Evolutionary conservation across 768 basidiomycete species (phyloP).

Genomic region (Lactarius indigo): DNA sequence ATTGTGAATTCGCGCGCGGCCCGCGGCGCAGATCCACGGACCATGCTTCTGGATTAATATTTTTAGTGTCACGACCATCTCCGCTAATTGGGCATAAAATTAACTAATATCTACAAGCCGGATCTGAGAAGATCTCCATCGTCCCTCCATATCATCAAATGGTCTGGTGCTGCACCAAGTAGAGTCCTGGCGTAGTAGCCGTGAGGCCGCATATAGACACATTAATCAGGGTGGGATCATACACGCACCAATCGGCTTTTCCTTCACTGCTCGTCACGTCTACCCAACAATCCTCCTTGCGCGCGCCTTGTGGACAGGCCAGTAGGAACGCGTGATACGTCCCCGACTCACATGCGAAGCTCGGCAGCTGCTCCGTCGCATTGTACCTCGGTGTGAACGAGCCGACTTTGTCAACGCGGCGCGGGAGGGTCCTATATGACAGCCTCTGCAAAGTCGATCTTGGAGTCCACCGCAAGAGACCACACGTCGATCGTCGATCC

Average conservation of each 20-base stretch:
- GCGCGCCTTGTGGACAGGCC: not conserved
- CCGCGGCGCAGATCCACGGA: conserved; percentile 36
- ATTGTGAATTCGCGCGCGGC: conserved; percentile 38
- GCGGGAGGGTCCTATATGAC: not conserved
- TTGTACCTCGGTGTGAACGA: conserved; percentile 10
- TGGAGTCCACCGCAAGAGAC: not conserved
- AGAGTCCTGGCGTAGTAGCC: not conserved
- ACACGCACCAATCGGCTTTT: not conserved
- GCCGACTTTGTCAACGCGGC: conserved; percentile 1
- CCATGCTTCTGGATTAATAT: conserved; percentile 34
- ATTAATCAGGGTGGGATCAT: not conserved
- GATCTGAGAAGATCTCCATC: too few relatives aligned
- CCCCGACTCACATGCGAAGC: conserved; percentile 6
- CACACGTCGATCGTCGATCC: conserved; percentile 2
- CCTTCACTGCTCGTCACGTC: not conserved
- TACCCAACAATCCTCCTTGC: conserved; percentile 9
- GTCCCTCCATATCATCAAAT: not conserved
- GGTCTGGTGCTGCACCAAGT: not conserved
- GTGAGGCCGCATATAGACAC: not conserved
- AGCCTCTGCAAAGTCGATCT: conserved; percentile 1
- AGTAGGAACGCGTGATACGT: conserved; percentile 7
- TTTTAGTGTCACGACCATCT: not conserved
- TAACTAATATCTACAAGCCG: too few relatives aligned
- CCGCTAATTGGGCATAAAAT: not conserved
- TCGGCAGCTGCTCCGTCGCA: not conserved